Percentiles rank a stretch among this genome's conserved stretches.
Evolutionary conservation across 139 green algal genomes (phyloP).

Genomic region (Tetraselmis striata): DNA sequence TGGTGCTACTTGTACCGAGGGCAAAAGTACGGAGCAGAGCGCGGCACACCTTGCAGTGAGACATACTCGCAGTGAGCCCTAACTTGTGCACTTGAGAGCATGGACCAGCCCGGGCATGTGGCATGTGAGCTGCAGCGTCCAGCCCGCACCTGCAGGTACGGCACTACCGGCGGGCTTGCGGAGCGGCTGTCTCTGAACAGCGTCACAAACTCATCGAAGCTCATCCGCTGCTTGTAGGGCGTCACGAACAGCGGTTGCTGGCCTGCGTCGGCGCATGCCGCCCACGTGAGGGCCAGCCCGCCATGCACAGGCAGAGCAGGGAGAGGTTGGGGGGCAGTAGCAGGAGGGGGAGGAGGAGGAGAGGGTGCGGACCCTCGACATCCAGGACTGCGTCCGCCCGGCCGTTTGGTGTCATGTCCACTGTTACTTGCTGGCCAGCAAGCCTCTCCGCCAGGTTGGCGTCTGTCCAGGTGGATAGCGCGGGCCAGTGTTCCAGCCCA

Average conservation of each 20-base stretch:
- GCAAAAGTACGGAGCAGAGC: background rate
- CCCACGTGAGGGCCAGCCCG: background rate
- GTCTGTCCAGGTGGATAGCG: background rate
- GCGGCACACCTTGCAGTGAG: background rate
- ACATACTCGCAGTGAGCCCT: background rate
- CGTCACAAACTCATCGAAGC: background rate
- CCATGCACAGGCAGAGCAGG: background rate
- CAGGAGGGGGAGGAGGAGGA: background rate
- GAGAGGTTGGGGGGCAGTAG: background rate
- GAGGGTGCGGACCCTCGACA: background rate
- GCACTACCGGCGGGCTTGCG: background rate
- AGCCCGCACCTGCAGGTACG: background rate
- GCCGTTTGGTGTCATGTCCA: background rate
- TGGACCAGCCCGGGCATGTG: background rate
- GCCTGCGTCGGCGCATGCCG: background rate
- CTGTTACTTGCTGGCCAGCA: background rate
- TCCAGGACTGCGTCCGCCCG: background rate
- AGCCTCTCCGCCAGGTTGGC: background rate
- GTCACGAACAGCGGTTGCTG: background rate
- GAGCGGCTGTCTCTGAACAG: background rate
- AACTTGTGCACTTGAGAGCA: background rate
- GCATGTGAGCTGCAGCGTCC: background rate
- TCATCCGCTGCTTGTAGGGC: background rate
- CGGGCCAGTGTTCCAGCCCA: background rate
- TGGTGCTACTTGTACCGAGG: conserved; percentile 65